Evolutionary conservation across 306 rosid genomes (phyloP).

Genomic region (Lathyrus tuberosus): DNA sequence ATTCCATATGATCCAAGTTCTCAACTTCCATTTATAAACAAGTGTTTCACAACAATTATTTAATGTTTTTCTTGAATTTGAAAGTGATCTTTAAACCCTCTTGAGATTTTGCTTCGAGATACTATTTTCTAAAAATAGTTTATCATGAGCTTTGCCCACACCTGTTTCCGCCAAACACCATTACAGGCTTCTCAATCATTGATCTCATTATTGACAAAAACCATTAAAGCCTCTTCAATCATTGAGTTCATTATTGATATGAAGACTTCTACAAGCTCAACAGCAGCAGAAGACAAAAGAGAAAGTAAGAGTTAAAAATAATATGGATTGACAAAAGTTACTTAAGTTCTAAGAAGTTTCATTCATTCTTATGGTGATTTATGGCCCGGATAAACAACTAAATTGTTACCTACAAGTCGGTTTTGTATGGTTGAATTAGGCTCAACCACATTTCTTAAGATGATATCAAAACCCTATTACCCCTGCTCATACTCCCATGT

Average conservation of each 20-base stretch:
- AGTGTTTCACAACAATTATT: constrained; percentile 18
- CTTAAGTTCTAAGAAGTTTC: too few relatives aligned
- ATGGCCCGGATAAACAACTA: too few relatives aligned
- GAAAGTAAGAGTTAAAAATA: too few relatives aligned
- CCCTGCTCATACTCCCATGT: too few relatives aligned
- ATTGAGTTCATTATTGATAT: constrained; percentile 37
- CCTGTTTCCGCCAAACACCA: constrained; percentile 28
- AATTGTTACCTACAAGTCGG: too few relatives aligned
- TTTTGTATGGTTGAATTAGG: too few relatives aligned
- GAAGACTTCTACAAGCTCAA: constrained; percentile 29
- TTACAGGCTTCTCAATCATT: constrained; percentile 38
- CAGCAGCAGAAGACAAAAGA: too few relatives aligned
- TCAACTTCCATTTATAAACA: constrained; percentile 19
- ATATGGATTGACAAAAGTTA: too few relatives aligned
- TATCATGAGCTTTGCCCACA: constrained; percentile 38
- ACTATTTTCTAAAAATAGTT: constrained; percentile 27
- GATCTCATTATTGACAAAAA: constrained; percentile 37
- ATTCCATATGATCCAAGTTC: constrained; percentile 1
- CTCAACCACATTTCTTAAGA: too few relatives aligned
- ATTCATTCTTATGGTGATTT: too few relatives aligned
- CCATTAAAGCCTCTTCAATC: constrained; percentile 33
- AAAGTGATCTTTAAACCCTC: constrained; percentile 11
- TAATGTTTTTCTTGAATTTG: background rate
- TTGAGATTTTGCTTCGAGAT: constrained; percentile 13
- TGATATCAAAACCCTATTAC: too few relatives aligned